These are phyloP conservation scores for Metarhizium robertsii DNA, from an alignment of 2,329 filamentous ascomycete genomes.

Conservation along the genomic window DNA sequence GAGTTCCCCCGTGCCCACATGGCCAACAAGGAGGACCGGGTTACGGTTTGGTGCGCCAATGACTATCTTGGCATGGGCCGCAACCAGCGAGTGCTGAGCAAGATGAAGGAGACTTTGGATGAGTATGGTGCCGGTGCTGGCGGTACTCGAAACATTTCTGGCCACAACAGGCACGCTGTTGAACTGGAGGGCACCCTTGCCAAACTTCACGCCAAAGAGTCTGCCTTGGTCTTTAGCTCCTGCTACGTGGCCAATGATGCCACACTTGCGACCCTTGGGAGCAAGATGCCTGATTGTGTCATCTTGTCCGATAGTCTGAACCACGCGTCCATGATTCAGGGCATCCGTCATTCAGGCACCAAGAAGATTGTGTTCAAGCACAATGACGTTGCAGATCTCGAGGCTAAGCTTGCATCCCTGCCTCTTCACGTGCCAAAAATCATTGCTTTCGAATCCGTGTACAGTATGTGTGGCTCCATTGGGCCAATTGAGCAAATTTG, in stretches of 20 bases:
- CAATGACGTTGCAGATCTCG: constrained; percentile 88
- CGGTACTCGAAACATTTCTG: constrained; percentile 94
- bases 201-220: constrained; percentile 83
- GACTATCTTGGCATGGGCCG: constrained; percentile 98
- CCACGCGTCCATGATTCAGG: constrained; percentile 98
- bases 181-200: constrained; percentile 73
- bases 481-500: constrained; percentile 94
- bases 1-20: constrained; percentile 95
- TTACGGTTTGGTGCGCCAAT: constrained; percentile 98
- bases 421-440: constrained; percentile 86
- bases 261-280: constrained; percentile 90
- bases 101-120: constrained; percentile 92
- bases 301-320: constrained; percentile 97
- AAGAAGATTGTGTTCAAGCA: constrained; percentile 99
- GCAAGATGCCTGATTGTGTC: constrained; percentile 91
- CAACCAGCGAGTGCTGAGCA: constrained; percentile 75
- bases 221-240: constrained; percentile 88
- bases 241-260: constrained; percentile 99
- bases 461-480: constrained; percentile 98
- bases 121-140: constrained; percentile 92
- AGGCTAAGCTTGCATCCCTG: constrained; percentile 82
- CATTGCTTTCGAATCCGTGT: constrained; percentile 97
- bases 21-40: constrained; percentile 68
- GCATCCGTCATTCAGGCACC: constrained; percentile 92
- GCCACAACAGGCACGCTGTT: constrained; percentile 92